A percentile compares a stretch with the other conserved stretches of the same genome.
These are phyloP conservation scores for Penicillium glabrum DNA, from an alignment of 2,329 filamentous ascomycete species.

Conservation along the genomic window DNA sequence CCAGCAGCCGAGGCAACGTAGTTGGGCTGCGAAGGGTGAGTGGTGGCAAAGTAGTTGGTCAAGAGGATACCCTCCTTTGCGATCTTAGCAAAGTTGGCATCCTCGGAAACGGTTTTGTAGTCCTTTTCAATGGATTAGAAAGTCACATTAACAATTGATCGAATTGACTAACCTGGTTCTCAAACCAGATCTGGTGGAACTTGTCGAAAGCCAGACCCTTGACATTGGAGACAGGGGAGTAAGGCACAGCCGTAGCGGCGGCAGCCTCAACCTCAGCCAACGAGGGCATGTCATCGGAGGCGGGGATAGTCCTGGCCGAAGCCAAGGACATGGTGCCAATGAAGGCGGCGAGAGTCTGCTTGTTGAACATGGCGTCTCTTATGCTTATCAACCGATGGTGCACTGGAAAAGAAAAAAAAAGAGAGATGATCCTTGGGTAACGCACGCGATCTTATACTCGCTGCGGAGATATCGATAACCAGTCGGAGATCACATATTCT, in stretches of 20 bases:
- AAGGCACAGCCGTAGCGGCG: constrained; percentile 60
- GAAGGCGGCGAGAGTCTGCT: constrained; percentile 48
- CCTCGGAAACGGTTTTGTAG: constrained; percentile 63
- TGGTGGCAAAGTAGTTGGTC: constrained; percentile 60
- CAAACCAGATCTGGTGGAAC: constrained; percentile 71
- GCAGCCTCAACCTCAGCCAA: constrained; percentile 30
- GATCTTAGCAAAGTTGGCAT: constrained; percentile 44
- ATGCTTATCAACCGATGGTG: background rate
- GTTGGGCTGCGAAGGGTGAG: constrained; percentile 75
- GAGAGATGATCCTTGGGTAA: background rate
- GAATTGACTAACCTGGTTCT: constrained; percentile 61
- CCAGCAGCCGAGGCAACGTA: constrained; percentile 68
- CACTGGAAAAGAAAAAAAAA: background rate
- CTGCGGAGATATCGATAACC: background rate
- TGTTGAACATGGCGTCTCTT: constrained; percentile 45
- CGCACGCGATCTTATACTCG: background rate
- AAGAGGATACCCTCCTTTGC: constrained; percentile 59
- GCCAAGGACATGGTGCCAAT: constrained; percentile 23
- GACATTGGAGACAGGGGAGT: constrained; percentile 64
- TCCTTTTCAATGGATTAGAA: constrained; percentile 32
- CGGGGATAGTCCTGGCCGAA: constrained; percentile 21
- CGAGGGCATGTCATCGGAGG: constrained; percentile 24
- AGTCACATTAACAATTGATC: background rate
- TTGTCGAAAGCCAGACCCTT: constrained; percentile 72
- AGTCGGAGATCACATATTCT: background rate